phyloP scores from a whole-genome alignment of 805 yeast genomes.

The Lachancea thermotolerans region DNA sequence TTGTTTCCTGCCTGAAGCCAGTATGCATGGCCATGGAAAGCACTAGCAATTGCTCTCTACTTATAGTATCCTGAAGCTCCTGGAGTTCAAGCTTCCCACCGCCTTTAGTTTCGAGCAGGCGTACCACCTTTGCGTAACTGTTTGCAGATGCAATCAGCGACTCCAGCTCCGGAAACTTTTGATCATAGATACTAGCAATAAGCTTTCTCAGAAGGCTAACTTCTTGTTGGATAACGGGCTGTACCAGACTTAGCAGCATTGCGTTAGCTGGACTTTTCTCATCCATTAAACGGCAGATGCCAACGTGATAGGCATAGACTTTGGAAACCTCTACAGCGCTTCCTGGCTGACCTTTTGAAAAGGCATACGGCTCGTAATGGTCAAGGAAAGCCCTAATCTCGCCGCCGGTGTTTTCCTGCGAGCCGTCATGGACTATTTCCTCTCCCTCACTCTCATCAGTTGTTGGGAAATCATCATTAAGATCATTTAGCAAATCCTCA shows the following conservation, averaged over 20 bases:
- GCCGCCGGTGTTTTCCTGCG: not conserved
- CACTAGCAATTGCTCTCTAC: conserved; percentile 63
- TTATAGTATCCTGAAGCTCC: conserved; percentile 38
- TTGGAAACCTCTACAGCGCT: not conserved
- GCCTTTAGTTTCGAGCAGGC: conserved; percentile 40
- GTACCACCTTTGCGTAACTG: conserved; percentile 51
- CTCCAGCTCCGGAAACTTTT: conserved; percentile 66
- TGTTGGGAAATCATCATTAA: conserved; percentile 5
- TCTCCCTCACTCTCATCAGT: not conserved
- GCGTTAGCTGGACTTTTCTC: conserved; percentile 43
- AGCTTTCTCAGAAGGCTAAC: conserved; percentile 43
- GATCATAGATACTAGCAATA: conserved; percentile 46
- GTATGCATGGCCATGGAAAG: conserved; percentile 68
- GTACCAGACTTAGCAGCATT: conserved; percentile 45
- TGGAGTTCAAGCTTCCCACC: conserved; percentile 29
- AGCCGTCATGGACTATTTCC: not conserved
- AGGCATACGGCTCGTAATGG: not conserved
- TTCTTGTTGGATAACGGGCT: conserved; percentile 50
- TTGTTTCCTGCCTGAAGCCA: conserved; percentile 28
- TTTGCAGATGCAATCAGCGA: conserved; percentile 54
- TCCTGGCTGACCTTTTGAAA: not conserved
- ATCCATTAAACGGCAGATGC: conserved; percentile 1
- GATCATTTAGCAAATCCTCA: conserved; percentile 9
- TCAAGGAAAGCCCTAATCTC: not conserved
- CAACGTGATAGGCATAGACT: not conserved